phyloP scores from a whole-genome alignment of 2,329 filamentous ascomycete species.

The Orbilia ellipsospora region DNA sequence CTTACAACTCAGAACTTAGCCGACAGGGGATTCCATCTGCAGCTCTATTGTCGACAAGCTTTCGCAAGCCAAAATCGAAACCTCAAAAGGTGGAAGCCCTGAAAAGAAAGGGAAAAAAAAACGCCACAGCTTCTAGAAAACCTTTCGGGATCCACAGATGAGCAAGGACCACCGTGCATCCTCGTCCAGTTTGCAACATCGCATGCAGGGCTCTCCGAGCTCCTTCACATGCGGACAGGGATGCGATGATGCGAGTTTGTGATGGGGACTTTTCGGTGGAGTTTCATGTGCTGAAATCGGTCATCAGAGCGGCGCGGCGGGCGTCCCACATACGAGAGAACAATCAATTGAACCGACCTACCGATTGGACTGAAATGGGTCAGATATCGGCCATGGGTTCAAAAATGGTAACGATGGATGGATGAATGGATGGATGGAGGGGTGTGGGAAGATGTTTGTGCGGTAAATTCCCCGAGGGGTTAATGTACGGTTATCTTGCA shows the following conservation, averaged over 20 bases:
- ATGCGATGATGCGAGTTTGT: constrained; percentile 40
- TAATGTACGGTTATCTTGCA: constrained; percentile 45
- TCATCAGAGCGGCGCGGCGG: not conserved
- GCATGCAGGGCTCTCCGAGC: constrained; percentile 46
- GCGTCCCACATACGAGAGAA: too few species aligned
- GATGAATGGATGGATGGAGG: constrained; percentile 8
- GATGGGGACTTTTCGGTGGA: constrained; percentile 1
- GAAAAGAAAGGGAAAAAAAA: constrained; percentile 5
- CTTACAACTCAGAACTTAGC: not conserved
- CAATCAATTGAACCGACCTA: not conserved
- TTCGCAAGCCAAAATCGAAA: not conserved
- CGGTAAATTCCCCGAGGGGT: constrained; percentile 38
- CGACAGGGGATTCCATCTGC: not conserved
- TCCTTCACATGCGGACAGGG: constrained; percentile 51
- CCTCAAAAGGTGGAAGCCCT: not conserved
- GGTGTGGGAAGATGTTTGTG: constrained; percentile 2
- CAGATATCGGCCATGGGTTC: not conserved
- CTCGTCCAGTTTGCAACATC: constrained; percentile 1
- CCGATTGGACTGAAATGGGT: not conserved
- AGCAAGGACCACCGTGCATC: constrained; percentile 52
- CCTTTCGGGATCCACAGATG: constrained; percentile 30
- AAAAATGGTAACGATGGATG: not conserved
- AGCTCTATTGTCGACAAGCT: not conserved
- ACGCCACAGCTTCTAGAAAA: constrained; percentile 49
- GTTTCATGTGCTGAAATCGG: constrained; percentile 33